phyloP scores from a whole-genome alignment of 495 filamentous ascomycete species.

The Cetradonia linearis region DNA sequence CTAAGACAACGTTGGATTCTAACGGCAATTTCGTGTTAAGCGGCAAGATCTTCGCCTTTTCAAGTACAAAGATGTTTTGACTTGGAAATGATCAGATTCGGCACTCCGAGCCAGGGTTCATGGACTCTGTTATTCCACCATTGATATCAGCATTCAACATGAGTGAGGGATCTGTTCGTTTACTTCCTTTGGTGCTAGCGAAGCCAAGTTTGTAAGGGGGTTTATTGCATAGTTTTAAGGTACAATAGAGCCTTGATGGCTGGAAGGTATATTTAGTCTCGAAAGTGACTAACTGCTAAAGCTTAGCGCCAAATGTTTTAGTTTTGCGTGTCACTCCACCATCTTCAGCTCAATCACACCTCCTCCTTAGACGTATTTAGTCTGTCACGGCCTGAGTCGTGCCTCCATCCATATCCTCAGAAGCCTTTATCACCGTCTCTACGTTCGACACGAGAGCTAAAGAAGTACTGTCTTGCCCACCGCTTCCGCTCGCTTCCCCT shows the following conservation, averaged over 20 bases:
- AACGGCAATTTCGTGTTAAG: not conserved
- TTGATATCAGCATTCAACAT: not conserved
- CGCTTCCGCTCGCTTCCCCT: slow-evolving; percentile 7
- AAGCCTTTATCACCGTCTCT: slow-evolving; percentile 5
- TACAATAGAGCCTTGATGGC: not conserved
- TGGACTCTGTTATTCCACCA: not conserved
- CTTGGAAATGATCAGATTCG: not conserved
- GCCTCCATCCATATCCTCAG: not conserved
- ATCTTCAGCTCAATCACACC: slow-evolving; percentile 5
- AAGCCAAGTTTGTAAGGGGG: not conserved
- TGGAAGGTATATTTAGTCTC: not conserved
- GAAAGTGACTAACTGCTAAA: not conserved
- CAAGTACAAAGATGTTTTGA: not conserved
- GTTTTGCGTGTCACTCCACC: not conserved
- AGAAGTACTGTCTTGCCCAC: not conserved
- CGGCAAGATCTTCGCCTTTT: not conserved
- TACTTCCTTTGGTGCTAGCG: not conserved
- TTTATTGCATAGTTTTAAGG: not conserved
- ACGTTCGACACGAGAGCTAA: slow-evolving; percentile 8
- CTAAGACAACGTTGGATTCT: not conserved
- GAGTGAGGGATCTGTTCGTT: too few species aligned
- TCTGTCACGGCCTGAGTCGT: not conserved
- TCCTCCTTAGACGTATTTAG: not conserved
- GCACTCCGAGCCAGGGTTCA: not conserved
- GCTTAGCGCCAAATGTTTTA: slow-evolving; percentile 1